These are phyloP conservation scores for Manihot esculenta DNA, from an alignment of 441 rosid genomes.

Conservation along the genomic window DNA sequence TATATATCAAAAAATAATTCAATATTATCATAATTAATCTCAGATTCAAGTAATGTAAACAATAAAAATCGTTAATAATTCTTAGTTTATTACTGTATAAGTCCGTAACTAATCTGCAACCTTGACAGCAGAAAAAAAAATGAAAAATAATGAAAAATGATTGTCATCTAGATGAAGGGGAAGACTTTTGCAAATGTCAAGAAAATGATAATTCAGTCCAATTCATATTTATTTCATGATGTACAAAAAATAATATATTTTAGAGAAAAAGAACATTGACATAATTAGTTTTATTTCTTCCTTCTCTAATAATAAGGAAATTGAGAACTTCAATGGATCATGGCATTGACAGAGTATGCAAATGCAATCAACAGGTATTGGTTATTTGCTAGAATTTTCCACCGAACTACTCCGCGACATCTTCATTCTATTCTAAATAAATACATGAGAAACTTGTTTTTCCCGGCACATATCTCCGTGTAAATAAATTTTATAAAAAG, in stretches of 20 bases:
- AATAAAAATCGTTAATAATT: not conserved
- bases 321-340: not conserved
- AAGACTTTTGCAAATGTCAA: no score
- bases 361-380: not conserved
- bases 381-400: not conserved
- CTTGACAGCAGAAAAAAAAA: no score
- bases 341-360: not conserved
- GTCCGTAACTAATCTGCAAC: not conserved
- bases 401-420: not conserved
- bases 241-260: not conserved
- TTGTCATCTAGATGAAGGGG: no score
- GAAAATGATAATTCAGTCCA: no score
- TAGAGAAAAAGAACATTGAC: no score
- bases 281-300: no score
- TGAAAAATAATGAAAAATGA: no score
- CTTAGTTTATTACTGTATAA: no score
- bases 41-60: not conserved
- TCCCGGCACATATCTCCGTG: no score
- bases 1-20: not conserved
- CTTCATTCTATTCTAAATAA: slow-evolving; percentile 1
- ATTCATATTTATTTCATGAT: not conserved
- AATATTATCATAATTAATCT: not conserved
- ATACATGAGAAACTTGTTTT: not conserved
- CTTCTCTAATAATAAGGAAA: not conserved
- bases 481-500: no score